Evolutionary conservation across 306 rosid genomes (phyloP).

Genomic region (Argentina anserina): DNA sequence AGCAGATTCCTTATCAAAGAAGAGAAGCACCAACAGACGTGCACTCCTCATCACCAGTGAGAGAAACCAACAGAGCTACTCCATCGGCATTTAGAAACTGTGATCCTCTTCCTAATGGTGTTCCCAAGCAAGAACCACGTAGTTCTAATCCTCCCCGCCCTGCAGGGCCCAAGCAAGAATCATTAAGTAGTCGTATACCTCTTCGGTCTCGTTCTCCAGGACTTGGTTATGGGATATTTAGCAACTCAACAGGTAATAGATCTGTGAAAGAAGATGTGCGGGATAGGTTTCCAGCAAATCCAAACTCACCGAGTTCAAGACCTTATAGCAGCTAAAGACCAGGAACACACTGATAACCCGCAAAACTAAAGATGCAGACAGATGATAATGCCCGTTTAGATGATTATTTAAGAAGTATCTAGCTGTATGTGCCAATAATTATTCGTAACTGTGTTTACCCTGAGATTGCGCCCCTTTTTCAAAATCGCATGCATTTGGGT

Average conservation of each 20-base stretch:
- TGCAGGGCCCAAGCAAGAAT: constrained; percentile 34
- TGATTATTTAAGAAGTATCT: not conserved
- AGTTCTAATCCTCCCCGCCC: constrained; percentile 25
- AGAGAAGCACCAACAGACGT: constrained; percentile 28
- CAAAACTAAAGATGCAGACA: constrained; percentile 18
- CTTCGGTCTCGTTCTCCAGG: constrained; percentile 20
- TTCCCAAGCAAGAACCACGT: constrained; percentile 28
- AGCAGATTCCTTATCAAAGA: constrained; percentile 32
- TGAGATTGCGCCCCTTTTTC: not conserved
- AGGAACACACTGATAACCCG: constrained; percentile 8
- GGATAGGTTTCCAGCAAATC: constrained; percentile 20
- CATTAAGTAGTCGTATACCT: constrained; percentile 25
- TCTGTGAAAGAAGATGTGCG: constrained; percentile 25
- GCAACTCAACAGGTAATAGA: constrained; percentile 26
- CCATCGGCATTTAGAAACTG: constrained; percentile 39
- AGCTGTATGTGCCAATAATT: not conserved
- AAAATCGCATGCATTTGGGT: not conserved
- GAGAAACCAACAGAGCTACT: constrained; percentile 29
- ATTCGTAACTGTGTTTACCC: no score
- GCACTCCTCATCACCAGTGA: constrained; percentile 22
- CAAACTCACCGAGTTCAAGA: constrained; percentile 20
- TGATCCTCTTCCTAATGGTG: constrained; percentile 26
- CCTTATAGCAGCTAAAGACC: constrained; percentile 16
- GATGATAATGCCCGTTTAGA: no score
- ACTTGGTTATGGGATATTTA: constrained; percentile 51